Evolutionary conservation across 768 basidiomycete genomes (phyloP), one percentile per base, ranked within the genome.

Genomic region (Tricholoma hemisulphureum): DNA sequence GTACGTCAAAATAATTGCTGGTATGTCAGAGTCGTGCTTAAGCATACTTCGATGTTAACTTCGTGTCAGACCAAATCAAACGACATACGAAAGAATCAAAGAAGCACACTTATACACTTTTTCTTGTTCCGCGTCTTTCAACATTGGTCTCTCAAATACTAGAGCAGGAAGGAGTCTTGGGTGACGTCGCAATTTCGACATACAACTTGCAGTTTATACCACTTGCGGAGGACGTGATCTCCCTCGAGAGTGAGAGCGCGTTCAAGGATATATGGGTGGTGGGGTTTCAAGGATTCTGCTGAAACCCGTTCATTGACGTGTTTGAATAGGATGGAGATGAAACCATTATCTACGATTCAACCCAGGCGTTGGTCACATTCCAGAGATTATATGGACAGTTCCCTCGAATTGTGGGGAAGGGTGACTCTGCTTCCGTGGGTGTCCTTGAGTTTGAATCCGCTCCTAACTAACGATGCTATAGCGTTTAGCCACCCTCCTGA

Each of bases 101-200:
- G 69, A 89, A 90, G 68, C 85, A 96, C 66, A 84, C 84, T 24
- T 98, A 92, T 71, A 95, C 89, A 21, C 71, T 98, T 31, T 75
- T 99, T 24, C 83, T 97, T 45, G 91, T 95, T 0, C 97, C 97
- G 8, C 81, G 95, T 37, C 77, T 84, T 34, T 98, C 97, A 2
- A 89, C 89, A 5, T 80, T 98, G 7, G 92, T 95, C 53, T 83
- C 86, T 31, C 84, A 87, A 56, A 87, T 95, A 61, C 75, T 99
- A 43, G 95, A 98, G 66, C 95, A 98, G 69, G 91, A 97, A 66
- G 97, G 96, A n/a, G 95, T 99, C 1, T 81, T 95, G 14, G 97
- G 97, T n/a, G 95, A 98, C 65, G 80, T 99, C 45, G 87, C 83
- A 7, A 83, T 98, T 28, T 84, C 86, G 18, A 83, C 92, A 26